A percentile compares a stretch with the other conserved stretches of the same genome.
These are phyloP conservation scores for Nicotiana obtusifolia DNA, from an alignment of 257 asterid genomes.

Conservation along the genomic window DNA sequence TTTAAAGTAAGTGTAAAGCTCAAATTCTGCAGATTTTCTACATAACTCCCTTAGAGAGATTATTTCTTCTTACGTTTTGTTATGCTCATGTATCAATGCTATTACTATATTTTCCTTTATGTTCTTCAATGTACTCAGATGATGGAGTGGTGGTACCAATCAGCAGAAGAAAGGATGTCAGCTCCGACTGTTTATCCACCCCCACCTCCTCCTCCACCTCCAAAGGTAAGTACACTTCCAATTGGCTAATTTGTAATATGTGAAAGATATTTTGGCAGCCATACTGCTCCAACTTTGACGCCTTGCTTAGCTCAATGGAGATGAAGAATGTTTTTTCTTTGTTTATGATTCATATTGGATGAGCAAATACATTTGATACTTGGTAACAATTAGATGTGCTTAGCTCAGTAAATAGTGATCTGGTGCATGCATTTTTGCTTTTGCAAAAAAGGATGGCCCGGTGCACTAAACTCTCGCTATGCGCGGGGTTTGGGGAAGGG, in stretches of 20 bases:
- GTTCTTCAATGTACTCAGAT: conserved; percentile 40
- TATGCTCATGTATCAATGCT: neutral
- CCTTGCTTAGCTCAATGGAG: neutral
- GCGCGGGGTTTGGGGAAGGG: no score
- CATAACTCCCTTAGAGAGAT: neutral
- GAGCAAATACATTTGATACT: neutral
- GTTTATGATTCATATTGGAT: neutral
- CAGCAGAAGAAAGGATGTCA: conserved; percentile 97
- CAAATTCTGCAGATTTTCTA: neutral
- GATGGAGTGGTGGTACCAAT: conserved; percentile 99
- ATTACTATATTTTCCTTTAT: neutral
- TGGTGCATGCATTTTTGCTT: neutral
- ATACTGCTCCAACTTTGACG: neutral
- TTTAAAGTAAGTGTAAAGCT: conserved; percentile 59
- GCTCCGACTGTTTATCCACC: conserved; percentile 98
- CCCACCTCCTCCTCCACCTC: conserved; percentile 96
- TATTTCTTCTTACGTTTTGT: neutral
- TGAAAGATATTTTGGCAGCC: neutral
- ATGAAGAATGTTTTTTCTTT: neutral
- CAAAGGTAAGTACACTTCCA: conserved; percentile 51
- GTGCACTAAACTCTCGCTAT: no score
- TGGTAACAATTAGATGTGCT: neutral
- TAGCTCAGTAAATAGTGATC: neutral
- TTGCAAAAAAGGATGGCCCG: no score
- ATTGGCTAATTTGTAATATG: neutral